Evolutionary conservation across 768 basidiomycete species (phyloP), one percentile per base, ranked within the genome.

Genomic region (Xerocomellus intermedius): DNA sequence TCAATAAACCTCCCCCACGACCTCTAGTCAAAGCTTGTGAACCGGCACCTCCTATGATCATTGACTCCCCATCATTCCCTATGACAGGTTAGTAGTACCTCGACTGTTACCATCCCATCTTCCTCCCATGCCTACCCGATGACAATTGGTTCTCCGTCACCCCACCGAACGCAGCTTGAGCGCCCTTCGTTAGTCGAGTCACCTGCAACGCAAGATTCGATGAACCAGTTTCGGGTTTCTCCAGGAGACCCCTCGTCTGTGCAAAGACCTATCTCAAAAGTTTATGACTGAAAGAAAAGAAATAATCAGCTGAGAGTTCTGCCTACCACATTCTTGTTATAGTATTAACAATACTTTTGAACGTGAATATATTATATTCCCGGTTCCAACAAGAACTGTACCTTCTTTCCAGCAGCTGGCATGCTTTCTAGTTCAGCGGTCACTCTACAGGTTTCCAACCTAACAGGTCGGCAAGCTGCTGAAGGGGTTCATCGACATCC

Each of bases 231-330:
- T 19, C 53, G 7, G 14, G 35, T 26, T 24, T 24, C 52, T 17
- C 10, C 36, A 19, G 48, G 19, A 17, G 44, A 36, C 30, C 13
- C 28, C 2, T 42, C 46, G 38, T 48, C 54, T 16, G 50, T 47
- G 19, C 63, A 62, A 50, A 56, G 65, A 19, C 54, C 49, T 42
- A 12, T 48, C 19, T 75, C 77, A 0, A 69, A 65, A 52, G n/a
- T 77, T 76, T 52, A 72, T 70, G 68, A 65, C 68, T 35, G 57
- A 53, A 49, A 50, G 74, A 70, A 50, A 68, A 47, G 51, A 58
- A 48, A 55, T 54, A 56, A 54, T 16, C n/a, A n/a, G n/a, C 0
- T 21, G 8, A 26, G 32, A 42, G 12, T 32, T 38, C 12, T 35
- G 6, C 28, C 42, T 47, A 26, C 8, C 26, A 32, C 8, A 13